A percentile compares a stretch with the other conserved stretches of the same genome.
phyloP scores from a whole-genome alignment of 75 land plant species.

The Gnetum montanum region DNA sequence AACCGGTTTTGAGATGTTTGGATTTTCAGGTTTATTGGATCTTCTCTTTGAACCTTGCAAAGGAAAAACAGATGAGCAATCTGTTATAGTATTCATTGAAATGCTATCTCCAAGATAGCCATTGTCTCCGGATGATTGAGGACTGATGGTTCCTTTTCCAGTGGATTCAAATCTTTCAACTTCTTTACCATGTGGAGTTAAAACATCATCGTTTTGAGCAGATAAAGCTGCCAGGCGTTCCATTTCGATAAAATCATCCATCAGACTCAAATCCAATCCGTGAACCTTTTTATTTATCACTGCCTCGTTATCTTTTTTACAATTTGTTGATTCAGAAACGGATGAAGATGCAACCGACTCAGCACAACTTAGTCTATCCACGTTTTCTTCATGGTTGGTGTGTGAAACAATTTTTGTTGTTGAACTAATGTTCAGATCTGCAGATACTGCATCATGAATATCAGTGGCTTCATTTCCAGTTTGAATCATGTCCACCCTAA shows the following conservation, averaged over 20 bases:
- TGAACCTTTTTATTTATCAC: constrained; percentile 16
- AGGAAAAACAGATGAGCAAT: too few species aligned
- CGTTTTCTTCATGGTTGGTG: constrained; percentile 26
- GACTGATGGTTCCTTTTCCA: too few species aligned
- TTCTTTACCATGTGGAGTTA: neutral
- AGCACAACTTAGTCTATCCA: constrained; percentile 41
- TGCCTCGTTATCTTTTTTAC: constrained; percentile 25
- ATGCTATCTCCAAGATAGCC: too few species aligned
- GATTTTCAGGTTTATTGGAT: too few species aligned
- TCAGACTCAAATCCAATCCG: constrained; percentile 33
- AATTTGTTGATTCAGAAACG: constrained; percentile 45
- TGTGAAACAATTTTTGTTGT: constrained; percentile 20
- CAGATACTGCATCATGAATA: constrained; percentile 8
- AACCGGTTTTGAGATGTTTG: too few species aligned
- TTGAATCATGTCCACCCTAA: constrained; percentile 2
- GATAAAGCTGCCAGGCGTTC: constrained; percentile 54
- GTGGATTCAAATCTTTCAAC: neutral
- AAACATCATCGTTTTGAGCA: constrained; percentile 9
- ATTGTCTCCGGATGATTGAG: too few species aligned
- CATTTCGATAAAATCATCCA: constrained; percentile 91
- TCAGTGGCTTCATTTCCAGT: neutral
- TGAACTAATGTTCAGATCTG: constrained; percentile 11
- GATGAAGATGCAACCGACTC: constrained; percentile 61
- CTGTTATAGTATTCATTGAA: too few species aligned
- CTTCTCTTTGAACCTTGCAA: too few species aligned